These are phyloP conservation scores for Paracorniculantispora psalliotae DNA, from an alignment of 2,329 filamentous ascomycete genomes.

Conservation along the genomic window DNA sequence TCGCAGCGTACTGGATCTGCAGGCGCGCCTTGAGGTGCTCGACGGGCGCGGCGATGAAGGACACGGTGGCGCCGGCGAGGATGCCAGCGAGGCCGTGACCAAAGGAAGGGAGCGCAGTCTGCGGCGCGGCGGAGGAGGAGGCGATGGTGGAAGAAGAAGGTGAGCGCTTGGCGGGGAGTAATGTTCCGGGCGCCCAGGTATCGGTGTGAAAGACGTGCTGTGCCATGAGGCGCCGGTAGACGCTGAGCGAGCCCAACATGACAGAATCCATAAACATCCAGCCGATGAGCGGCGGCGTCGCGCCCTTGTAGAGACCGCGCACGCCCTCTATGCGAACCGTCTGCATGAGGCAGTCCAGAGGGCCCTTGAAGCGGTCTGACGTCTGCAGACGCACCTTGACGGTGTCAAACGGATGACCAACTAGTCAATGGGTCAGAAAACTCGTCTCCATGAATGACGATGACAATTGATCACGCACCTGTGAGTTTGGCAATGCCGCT, in stretches of 20 bases:
- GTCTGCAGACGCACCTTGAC: constrained; percentile 96
- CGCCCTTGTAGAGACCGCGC: constrained; percentile 86
- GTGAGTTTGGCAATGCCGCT: constrained; percentile 86
- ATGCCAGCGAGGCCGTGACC: constrained; percentile 88
- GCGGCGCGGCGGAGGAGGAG: constrained; percentile 20
- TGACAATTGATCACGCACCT: no score
- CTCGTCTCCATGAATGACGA: no score
- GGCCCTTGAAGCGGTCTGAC: constrained; percentile 72
- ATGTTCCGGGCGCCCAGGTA: constrained; percentile 24
- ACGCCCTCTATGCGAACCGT: constrained; percentile 84
- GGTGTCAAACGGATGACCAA: constrained; percentile 82
- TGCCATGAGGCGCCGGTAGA: constrained; percentile 80
- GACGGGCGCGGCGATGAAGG: constrained; percentile 86
- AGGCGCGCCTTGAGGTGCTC: constrained; percentile 93
- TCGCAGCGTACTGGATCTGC: constrained; percentile 86
- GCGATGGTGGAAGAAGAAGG: constrained; percentile 18
- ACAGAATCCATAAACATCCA: constrained; percentile 97
- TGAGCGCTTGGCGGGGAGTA: constrained; percentile 6
- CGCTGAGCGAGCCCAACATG: constrained; percentile 87
- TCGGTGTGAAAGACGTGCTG: constrained; percentile 68
- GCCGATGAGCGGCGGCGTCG: constrained; percentile 83
- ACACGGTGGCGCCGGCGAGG: constrained; percentile 82
- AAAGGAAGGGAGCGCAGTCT: constrained; percentile 58
- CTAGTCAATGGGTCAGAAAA: constrained; percentile 28
- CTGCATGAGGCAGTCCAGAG: constrained; percentile 77